A percentile compares a stretch with the other conserved stretches of the same genome.
Evolutionary conservation across 2,329 filamentous ascomycete species (phyloP).

Genomic region (Neofusicoccum sp.): DNA sequence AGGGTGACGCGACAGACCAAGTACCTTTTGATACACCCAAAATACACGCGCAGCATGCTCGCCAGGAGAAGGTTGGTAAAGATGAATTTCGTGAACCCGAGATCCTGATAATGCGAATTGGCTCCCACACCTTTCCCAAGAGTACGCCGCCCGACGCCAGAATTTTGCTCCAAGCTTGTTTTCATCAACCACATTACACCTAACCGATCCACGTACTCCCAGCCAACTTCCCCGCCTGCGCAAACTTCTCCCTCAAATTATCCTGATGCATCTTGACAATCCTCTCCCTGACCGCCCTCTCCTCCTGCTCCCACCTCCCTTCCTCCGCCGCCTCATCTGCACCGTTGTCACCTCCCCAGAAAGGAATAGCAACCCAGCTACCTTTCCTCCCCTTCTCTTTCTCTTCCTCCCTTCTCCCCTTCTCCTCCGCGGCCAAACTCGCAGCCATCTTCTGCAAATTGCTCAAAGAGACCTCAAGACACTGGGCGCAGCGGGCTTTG

Average conservation of each 20-base stretch:
- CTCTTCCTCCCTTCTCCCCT: constrained; percentile 27
- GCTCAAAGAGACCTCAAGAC: constrained; percentile 71
- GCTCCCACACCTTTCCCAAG: too few species aligned
- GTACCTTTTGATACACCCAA: too few species aligned
- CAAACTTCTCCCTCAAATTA: constrained; percentile 8
- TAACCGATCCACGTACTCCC: constrained; percentile 9
- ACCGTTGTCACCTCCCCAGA: neutral
- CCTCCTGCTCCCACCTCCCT: neutral
- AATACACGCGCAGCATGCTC: too few species aligned
- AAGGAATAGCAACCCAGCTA: neutral
- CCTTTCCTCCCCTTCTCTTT: constrained; percentile 18
- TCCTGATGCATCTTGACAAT: neutral
- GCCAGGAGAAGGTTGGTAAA: too few species aligned
- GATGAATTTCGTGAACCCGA: too few species aligned
- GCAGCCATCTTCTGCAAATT: constrained; percentile 86
- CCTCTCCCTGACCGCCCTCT: neutral
- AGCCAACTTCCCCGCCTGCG: neutral
- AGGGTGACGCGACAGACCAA: too few species aligned
- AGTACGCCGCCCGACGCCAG: too few species aligned
- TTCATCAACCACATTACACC: constrained; percentile 9
- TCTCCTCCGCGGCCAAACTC: constrained; percentile 58
- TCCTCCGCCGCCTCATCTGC: neutral
- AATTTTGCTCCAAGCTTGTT: too few species aligned
- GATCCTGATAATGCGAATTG: too few species aligned
- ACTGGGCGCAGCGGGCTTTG: constrained; percentile 71